These are phyloP conservation scores for Fraxinus anomala DNA, from an alignment of 257 asterid species.

Conservation along the genomic window DNA sequence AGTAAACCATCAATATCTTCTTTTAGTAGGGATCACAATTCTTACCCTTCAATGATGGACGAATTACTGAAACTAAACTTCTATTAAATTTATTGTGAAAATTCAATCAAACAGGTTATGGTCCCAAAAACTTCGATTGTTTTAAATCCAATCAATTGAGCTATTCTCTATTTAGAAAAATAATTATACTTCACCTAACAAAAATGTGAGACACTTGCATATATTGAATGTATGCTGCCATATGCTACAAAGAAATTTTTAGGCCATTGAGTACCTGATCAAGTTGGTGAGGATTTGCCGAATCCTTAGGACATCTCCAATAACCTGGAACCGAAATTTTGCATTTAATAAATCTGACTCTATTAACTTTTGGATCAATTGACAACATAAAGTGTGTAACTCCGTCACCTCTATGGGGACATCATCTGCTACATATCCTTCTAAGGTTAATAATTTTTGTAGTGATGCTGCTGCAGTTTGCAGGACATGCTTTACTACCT, in stretches of 20 bases:
- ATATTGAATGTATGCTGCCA: background rate
- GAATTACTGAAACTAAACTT: background rate
- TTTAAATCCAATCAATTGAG: background rate
- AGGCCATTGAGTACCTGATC: conserved; percentile 59
- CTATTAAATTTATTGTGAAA: background rate
- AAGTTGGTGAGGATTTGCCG: conserved; percentile 92
- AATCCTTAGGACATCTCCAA: conserved; percentile 86
- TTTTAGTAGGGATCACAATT: background rate
- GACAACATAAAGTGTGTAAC: background rate
- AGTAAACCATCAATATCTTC: too few relatives aligned
- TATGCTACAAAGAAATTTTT: background rate
- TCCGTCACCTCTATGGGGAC: conserved; percentile 83
- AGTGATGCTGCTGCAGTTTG: conserved; percentile 93
- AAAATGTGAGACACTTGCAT: background rate
- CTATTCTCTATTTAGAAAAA: background rate
- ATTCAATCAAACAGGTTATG: background rate
- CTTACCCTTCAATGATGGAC: background rate
- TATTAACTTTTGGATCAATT: background rate
- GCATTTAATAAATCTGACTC: conserved; percentile 5
- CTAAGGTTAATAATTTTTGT: conserved; percentile 72
- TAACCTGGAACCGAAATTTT: conserved; percentile 47
- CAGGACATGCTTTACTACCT: conserved; percentile 86
- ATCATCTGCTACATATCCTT: conserved; percentile 85
- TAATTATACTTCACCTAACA: background rate
- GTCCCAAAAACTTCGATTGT: background rate